Conservation (phyloP, 2,329 filamentous ascomycete species). For the Rugonectria rugulosa region DNA sequence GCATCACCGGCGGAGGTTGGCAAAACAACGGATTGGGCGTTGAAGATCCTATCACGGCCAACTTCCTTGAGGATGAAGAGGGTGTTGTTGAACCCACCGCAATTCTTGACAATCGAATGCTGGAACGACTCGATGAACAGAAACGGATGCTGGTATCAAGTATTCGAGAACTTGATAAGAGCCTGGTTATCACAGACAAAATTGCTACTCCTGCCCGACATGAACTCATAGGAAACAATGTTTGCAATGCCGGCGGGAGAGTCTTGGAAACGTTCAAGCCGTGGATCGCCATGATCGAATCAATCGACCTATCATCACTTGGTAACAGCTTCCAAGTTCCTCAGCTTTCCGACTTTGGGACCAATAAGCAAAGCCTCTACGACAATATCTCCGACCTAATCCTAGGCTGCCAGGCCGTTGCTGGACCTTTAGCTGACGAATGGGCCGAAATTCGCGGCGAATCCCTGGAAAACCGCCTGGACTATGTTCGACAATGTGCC, state of each 20-base stretch:
- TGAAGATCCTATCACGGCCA: constrained; percentile 77
- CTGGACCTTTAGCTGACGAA: constrained; percentile 89
- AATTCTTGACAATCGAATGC: constrained; percentile 75
- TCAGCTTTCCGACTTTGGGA: constrained; percentile 84
- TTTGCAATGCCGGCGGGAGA: constrained; percentile 79
- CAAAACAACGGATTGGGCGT: constrained; percentile 72
- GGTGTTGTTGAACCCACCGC: constrained; percentile 74
- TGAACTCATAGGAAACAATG: constrained; percentile 79
- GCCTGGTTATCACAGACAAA: constrained; percentile 78
- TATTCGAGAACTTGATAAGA: constrained; percentile 87
- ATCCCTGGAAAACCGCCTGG: constrained; percentile 84
- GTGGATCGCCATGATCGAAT: constrained; percentile 90
- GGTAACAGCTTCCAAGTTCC: constrained; percentile 82
- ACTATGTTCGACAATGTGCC: constrained; percentile 78
- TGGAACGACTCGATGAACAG: constrained; percentile 86
- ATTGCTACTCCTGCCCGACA: constrained; percentile 82
- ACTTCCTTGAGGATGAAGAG: constrained; percentile 87
- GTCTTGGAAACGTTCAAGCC: constrained; percentile 89
- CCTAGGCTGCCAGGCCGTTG: constrained; percentile 87
- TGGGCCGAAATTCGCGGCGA: constrained; percentile 94
- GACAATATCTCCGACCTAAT: constrained; percentile 92
- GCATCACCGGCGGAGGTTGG: constrained; percentile 86
- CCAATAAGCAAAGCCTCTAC: constrained; percentile 92
- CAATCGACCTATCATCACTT: constrained; percentile 84
- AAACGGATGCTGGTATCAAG: constrained; percentile 86